Base-by-base conservation (phyloP, 1,284 basidiomycete species). In the Rhodotorula mucilaginosa region DNA sequence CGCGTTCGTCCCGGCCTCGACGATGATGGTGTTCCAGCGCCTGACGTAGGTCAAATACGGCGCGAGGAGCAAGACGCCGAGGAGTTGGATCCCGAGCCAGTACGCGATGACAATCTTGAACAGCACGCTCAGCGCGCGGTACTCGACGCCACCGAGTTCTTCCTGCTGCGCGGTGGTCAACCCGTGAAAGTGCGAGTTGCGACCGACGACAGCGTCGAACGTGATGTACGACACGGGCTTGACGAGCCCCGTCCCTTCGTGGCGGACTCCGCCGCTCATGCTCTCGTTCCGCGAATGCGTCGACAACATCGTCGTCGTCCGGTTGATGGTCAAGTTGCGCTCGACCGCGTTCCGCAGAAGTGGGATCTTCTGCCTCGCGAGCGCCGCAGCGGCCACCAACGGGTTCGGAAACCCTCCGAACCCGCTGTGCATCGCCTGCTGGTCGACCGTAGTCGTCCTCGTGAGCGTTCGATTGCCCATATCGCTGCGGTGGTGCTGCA, bases 391-490 rank as follows among this genome's bases (percentile, higher is more conserved):
- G 0, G 87, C 74, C 5, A 88, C 70, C 72, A 88, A 83, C 0
- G 92, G 92, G 78, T 89, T 91, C 0, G 94, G 93, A 81, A 97
- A 98, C 0, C 93, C 94, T 58, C 94, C 94, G 76, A 92, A 93
- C 7, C 85, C 85, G 15, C 80, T 76, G 71, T 83, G 80, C 44
- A 80, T 78, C 2, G 83, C 82, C 79, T 31, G 79, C 78, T 26
- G 83, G 80, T 60, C 81, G 78, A 12, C 80, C 80, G 12, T 81
- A 59, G 62, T 51, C 58, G 72, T 74, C 12, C 71, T 66, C 16
- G 76, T 76, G 49, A 75, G 39, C 18, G 71, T 58, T 65, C 72
- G 63, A 8, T 49, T 31, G 57, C 57, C 29, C n/a, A 64, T 56
- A 31, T 69, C 68, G 18, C 39, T 44, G 39, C 48, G 39, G 23